Evolutionary conservation across 1,139 yeast genomes (phyloP).

Genomic region (Saccharomycopsis phalli): DNA sequence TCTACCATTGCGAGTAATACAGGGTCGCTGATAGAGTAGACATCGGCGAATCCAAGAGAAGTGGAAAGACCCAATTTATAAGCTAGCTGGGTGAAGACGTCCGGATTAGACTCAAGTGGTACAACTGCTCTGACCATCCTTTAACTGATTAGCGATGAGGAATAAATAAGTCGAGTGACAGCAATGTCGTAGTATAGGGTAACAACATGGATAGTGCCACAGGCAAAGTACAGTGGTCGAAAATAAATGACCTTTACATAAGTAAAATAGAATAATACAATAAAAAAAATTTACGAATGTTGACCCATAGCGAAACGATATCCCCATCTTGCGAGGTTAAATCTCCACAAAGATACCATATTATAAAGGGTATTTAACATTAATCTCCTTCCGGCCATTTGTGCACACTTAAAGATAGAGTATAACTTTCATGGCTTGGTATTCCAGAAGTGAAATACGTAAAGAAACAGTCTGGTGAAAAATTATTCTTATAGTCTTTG

Average conservation of each 20-base stretch:
- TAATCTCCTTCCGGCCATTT: constrained; percentile 20
- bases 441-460: constrained; percentile 18
- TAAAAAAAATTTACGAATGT: too few species aligned
- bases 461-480: constrained; percentile 1
- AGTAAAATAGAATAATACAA: too few species aligned
- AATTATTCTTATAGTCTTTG: neutral
- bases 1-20: constrained; percentile 74
- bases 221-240: neutral
- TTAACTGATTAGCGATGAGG: neutral
- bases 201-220: neutral
- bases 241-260: too few species aligned
- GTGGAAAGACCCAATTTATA: constrained; percentile 58
- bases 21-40: constrained; percentile 73
- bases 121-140: constrained; percentile 37
- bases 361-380: constrained; percentile 15
- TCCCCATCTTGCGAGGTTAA: neutral
- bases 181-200: neutral
- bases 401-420: constrained; percentile 17
- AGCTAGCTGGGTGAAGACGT: constrained; percentile 67
- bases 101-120: constrained; percentile 89
- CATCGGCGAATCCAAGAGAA: constrained; percentile 61
- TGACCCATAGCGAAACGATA: constrained; percentile 20
- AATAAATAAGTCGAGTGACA: neutral
- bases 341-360: constrained; percentile 3
- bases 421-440: constrained; percentile 19